These are phyloP conservation scores for Microsporum ferrugineum DNA, from an alignment of 2,329 filamentous ascomycete species.

Conservation along the genomic window DNA sequence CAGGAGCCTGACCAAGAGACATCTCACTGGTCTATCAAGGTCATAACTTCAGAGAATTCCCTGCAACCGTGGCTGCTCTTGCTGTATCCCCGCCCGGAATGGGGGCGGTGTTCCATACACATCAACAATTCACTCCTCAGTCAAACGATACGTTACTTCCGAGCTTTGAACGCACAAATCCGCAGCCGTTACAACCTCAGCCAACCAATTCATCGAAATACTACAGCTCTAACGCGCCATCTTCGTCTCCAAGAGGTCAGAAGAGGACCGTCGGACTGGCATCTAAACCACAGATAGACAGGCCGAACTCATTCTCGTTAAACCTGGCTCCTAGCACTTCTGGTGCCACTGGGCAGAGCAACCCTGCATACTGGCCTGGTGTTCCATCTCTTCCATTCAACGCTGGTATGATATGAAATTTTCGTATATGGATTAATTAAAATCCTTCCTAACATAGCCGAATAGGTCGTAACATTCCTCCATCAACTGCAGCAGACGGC, in stretches of 20 bases:
- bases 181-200: constrained; percentile 39
- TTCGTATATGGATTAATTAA: constrained; percentile 33
- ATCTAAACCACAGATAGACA: not conserved
- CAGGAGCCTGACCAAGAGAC: constrained; percentile 15
- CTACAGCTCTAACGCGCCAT: constrained; percentile 17
- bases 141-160: constrained; percentile 56
- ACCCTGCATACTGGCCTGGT: constrained; percentile 50
- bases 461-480: constrained; percentile 42
- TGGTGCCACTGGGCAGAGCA: constrained; percentile 18
- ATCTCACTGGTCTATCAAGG: constrained; percentile 21
- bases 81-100: constrained; percentile 50
- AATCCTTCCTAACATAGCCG: constrained; percentile 44
- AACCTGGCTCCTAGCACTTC: constrained; percentile 5
- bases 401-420: constrained; percentile 34
- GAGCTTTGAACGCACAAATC: constrained; percentile 57
- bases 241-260: not conserved
- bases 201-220: constrained; percentile 33
- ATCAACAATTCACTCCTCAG: constrained; percentile 50
- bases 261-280: not conserved
- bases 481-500: constrained; percentile 49
- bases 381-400: constrained; percentile 46
- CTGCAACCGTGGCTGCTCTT: constrained; percentile 51
- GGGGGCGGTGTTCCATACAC: constrained; percentile 50
- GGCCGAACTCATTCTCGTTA: not conserved
- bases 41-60: constrained; percentile 29